A percentile compares a stretch with the other conserved stretches of the same genome.
Evolutionary conservation across 1,139 yeast species (phyloP).

Genomic region (Hemisphaericaspora xylanilytica): DNA sequence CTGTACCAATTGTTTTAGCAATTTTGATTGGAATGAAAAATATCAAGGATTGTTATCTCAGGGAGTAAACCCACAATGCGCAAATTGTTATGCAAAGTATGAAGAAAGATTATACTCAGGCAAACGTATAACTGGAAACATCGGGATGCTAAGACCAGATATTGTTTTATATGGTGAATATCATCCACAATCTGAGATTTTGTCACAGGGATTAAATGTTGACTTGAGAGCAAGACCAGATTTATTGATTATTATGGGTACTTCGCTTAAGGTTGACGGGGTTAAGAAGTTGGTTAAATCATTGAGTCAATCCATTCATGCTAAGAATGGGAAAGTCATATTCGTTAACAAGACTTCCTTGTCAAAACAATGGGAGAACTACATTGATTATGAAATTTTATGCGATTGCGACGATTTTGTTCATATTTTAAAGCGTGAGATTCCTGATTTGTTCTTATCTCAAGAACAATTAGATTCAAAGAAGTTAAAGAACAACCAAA

Average conservation of each 20-base stretch:
- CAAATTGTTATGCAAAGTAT: constrained; percentile 52
- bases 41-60: constrained; percentile 42
- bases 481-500: constrained; percentile 28
- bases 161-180: constrained; percentile 78
- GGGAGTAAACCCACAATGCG: constrained; percentile 66
- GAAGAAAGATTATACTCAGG: constrained; percentile 57
- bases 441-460: constrained; percentile 58
- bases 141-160: constrained; percentile 70
- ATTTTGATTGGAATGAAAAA: constrained; percentile 60
- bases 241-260: constrained; percentile 67
- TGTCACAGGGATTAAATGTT: constrained; percentile 56
- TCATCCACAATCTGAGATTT: constrained; percentile 68
- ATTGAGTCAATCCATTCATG: constrained; percentile 58
- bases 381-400: constrained; percentile 69
- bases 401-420: constrained; percentile 86
- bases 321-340: constrained; percentile 58
- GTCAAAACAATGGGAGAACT: constrained; percentile 52
- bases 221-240: constrained; percentile 64
- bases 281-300: constrained; percentile 63
- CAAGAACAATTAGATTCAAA: constrained; percentile 51
- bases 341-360: constrained; percentile 58
- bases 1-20: constrained; percentile 66
- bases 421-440: constrained; percentile 42
- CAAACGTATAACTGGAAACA: constrained; percentile 54
- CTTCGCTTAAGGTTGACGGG: constrained; percentile 73